Base-by-base conservation (phyloP, 805 yeast genomes). In the Metschnikowia anglica region DNA sequence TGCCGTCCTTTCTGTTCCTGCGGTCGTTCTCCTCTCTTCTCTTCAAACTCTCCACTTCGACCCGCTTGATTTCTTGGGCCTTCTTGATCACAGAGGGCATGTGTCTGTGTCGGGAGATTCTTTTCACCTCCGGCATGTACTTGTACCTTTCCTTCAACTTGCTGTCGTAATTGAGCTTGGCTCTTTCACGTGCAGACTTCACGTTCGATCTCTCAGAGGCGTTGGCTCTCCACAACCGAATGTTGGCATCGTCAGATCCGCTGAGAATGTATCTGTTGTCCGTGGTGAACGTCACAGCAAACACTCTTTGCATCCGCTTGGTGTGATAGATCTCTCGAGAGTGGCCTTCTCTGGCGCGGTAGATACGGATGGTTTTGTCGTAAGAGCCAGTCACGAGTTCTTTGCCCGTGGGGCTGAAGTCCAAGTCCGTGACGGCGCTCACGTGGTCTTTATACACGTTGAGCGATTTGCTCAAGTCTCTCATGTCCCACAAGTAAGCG, bases 211-310 rank as follows among this genome's bases (percentile, higher is more conserved):
- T 76, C 46, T 88, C 96, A 63, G 85, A 80, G 0, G 97, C 95
- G 44, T 76, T 77, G 8, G 95, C 68, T 65, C 99, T 76, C 99
- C 99, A 93, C 44, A 95, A 56, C 54, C 99, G 76, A 21, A 95
- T 81, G 64, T 95, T 95, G 53, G 97, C 95, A 63, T 93, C 99
- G 64, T 93, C 99, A 2, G 96, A 87, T 15, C 97, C 99, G 46
- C 88, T 80, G 39, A 90, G 66, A 26, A 93, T 79, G 66, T 88
- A 93, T 59, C 83, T 81, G 42, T 95, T 77, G 65, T 93, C 99
- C 79, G 88, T 88, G 7, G 96, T 79, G 65, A 74, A 95, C 51
- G 83, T 81, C 30, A 84, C 88, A 43, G 85, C 77, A 65, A 89
- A 88, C 9, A 93, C 86, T 46, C 91, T 83, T 69, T 93, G 99